Evolutionary conservation across 2,329 filamentous ascomycete genomes (phyloP).

Genomic region (Phyllosticta capitalensis): DNA sequence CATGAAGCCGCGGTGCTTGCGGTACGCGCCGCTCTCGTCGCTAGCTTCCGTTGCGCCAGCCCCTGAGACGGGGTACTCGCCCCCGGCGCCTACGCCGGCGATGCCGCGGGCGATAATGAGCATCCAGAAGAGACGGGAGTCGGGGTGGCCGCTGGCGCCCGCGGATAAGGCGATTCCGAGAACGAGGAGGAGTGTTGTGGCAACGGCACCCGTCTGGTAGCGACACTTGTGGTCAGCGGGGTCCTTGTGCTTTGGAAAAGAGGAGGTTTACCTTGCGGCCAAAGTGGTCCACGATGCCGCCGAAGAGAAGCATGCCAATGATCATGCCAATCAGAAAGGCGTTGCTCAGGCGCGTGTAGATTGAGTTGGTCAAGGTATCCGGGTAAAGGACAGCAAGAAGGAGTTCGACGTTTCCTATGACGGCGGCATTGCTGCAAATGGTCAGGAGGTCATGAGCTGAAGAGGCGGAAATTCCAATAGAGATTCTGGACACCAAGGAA

Average conservation of each 20-base stretch:
- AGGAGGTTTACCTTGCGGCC: slow-evolving; percentile 17
- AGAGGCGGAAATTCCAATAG: neutral
- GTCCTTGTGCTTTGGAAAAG: too few species aligned
- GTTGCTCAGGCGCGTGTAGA: slow-evolving; percentile 24
- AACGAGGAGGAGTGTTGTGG: slow-evolving; percentile 24
- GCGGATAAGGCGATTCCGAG: slow-evolving; percentile 25
- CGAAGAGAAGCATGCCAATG: slow-evolving; percentile 26
- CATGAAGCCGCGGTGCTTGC: slow-evolving; percentile 44
- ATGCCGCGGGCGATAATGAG: slow-evolving; percentile 36
- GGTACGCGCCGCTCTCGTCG: slow-evolving; percentile 37
- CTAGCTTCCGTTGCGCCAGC: slow-evolving; percentile 44
- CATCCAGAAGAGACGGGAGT: slow-evolving; percentile 33
- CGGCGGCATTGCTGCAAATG: slow-evolving; percentile 18
- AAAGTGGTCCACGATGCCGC: slow-evolving; percentile 23
- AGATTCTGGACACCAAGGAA: neutral
- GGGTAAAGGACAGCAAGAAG: slow-evolving; percentile 25
- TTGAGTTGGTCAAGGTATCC: slow-evolving; percentile 19
- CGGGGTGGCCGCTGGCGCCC: slow-evolving; percentile 19
- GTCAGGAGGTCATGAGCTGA: neutral
- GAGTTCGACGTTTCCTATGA: slow-evolving; percentile 26
- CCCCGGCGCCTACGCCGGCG: slow-evolving; percentile 35
- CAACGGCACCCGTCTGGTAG: slow-evolving; percentile 19
- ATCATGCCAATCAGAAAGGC: slow-evolving; percentile 28
- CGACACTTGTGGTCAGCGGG: too few species aligned
- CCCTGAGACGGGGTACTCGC: slow-evolving; percentile 44